phyloP scores from a whole-genome alignment of 805 yeast species.

The Ogataea ganodermae region DNA sequence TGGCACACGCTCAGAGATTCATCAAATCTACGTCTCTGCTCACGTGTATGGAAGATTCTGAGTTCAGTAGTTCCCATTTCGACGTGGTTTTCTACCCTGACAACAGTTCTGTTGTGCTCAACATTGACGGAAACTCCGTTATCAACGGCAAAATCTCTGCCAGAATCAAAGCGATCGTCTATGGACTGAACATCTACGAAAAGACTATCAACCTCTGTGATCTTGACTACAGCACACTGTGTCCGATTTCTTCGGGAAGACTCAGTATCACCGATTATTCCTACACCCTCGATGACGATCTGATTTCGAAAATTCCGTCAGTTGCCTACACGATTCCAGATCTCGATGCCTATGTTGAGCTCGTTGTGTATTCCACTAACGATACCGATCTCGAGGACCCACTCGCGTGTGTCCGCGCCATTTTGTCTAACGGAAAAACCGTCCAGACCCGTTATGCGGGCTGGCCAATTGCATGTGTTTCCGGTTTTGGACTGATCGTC shows the following conservation, averaged over 20 bases:
- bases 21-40: constrained; percentile 60
- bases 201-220: constrained; percentile 65
- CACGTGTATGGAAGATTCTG: constrained; percentile 91
- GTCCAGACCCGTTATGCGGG: constrained; percentile 90
- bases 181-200: constrained; percentile 70
- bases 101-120: constrained; percentile 61
- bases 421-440: constrained; percentile 83
- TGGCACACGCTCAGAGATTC: constrained; percentile 31
- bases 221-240: constrained; percentile 53
- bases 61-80: constrained; percentile 80
- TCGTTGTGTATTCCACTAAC: constrained; percentile 56
- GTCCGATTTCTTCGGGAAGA: constrained; percentile 89
- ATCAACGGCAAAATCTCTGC: constrained; percentile 73
- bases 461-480: constrained; percentile 94
- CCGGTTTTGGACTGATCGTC: constrained; percentile 84
- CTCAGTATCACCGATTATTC: constrained; percentile 56
- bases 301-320: constrained; percentile 64
- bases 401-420: constrained; percentile 91
- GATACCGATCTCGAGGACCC: constrained; percentile 46
- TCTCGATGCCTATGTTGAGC: constrained; percentile 86
- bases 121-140: constrained; percentile 76
- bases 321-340: constrained; percentile 92
- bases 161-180: constrained; percentile 65
- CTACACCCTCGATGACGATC: constrained; percentile 43
- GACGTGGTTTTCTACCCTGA: constrained; percentile 73